Evolutionary conservation across 2,329 filamentous ascomycete genomes (phyloP).

Genomic region (Colletotrichum neosansevieriae): DNA sequence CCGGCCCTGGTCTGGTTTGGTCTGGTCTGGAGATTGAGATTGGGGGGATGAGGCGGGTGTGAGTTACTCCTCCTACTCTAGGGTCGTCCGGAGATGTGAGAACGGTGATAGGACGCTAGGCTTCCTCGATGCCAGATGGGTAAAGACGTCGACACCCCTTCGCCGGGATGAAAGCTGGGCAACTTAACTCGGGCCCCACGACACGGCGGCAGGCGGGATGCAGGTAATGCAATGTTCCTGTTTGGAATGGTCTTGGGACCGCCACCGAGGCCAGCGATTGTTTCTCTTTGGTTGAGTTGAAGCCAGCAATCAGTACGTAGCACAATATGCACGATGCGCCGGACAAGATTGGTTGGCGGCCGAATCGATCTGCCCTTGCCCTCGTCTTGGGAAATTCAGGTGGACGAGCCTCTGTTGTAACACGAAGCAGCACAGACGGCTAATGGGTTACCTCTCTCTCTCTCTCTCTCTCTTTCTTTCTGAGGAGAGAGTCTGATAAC

Average conservation of each 20-base stretch:
- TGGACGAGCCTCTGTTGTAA: slow-evolving; percentile 25
- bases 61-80: slow-evolving; percentile 21
- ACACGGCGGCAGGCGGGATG: slow-evolving; percentile 25
- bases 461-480: background rate
- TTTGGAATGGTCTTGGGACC: slow-evolving; percentile 20
- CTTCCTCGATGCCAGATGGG: slow-evolving; percentile 14
- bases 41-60: slow-evolving; percentile 26
- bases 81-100: slow-evolving; percentile 32
- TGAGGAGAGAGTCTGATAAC: slow-evolving; percentile 16
- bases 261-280: slow-evolving; percentile 22
- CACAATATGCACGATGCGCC: slow-evolving; percentile 33
- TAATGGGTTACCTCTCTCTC: background rate
- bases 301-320: slow-evolving; percentile 20
- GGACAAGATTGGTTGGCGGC: slow-evolving; percentile 24
- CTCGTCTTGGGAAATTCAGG: background rate
- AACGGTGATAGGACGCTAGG: slow-evolving; percentile 35
- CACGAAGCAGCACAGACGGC: slow-evolving; percentile 18
- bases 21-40: slow-evolving; percentile 29
- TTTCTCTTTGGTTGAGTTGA: slow-evolving; percentile 18
- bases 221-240: slow-evolving; percentile 40
- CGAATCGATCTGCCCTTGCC: slow-evolving; percentile 19
- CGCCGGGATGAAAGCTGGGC: slow-evolving; percentile 29
- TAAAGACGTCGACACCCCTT: slow-evolving; percentile 24
- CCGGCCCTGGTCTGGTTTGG: slow-evolving; percentile 31
- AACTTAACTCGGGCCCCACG: slow-evolving; percentile 25